Percentiles rank a stretch among this genome's conserved stretches.
Conservation (phyloP, 176 grass and related monocot genomes). For the Phoenix roebelenii region DNA sequence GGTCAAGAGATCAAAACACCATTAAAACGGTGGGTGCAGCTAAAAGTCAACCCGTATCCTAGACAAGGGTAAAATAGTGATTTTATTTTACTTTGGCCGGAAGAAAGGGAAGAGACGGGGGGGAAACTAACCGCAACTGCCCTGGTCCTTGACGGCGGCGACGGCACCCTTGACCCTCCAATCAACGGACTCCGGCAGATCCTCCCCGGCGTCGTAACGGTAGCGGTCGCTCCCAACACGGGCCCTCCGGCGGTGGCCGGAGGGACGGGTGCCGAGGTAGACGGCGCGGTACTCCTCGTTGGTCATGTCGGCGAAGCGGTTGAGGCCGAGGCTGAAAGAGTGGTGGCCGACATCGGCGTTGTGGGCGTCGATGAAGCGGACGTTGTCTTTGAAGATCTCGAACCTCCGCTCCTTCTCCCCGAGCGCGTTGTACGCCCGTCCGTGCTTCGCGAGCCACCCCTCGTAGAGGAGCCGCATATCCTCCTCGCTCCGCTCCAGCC, state of each 20-base stretch:
- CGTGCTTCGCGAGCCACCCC: not conserved
- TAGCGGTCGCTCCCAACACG: not conserved
- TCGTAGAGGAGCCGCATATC: not conserved
- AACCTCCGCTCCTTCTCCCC: slow-evolving; percentile 3
- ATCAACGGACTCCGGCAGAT: slow-evolving; percentile 3
- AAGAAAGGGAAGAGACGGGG: not conserved
- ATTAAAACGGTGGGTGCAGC: too few species aligned
- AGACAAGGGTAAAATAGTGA: too few species aligned
- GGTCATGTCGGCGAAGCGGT: too few species aligned
- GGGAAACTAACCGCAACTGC: slow-evolving; percentile 4
- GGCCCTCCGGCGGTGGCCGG: not conserved
- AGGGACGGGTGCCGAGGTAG: not conserved
- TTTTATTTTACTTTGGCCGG: not conserved
- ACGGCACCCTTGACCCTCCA: slow-evolving; percentile 12
- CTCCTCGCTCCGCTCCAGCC: slow-evolving; percentile 8
- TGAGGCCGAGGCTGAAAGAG: too few species aligned
- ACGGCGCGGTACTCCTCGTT: too few species aligned
- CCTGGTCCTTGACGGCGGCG: slow-evolving; percentile 10
- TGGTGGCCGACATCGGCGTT: not conserved
- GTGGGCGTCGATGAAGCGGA: slow-evolving; percentile 9
- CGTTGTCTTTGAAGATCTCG: slow-evolving; percentile 2
- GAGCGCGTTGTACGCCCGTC: not conserved
- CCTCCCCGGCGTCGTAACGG: slow-evolving; percentile 1
- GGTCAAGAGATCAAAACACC: too few species aligned
- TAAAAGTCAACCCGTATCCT: too few species aligned